These are phyloP conservation scores for Colletotrichum sp. DNA, from an alignment of 2,329 filamentous ascomycete genomes.

Conservation along the genomic window DNA sequence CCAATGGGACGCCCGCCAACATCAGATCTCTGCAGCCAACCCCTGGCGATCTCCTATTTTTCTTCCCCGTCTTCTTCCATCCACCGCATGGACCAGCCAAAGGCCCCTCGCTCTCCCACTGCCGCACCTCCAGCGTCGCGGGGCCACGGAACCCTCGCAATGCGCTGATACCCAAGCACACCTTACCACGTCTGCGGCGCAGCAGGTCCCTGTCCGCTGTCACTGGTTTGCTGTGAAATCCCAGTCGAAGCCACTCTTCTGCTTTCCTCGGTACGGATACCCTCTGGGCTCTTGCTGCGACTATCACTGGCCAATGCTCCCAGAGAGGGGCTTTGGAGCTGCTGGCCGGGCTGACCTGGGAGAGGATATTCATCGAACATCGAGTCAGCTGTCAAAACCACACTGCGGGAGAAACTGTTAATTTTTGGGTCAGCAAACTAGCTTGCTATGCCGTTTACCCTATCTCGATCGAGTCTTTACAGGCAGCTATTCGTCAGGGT, in stretches of 20 bases:
- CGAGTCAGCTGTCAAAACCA: neutral
- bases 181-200: conserved; percentile 2
- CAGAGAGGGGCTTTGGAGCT: neutral
- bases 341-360: neutral
- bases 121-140: neutral
- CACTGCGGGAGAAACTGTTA: neutral
- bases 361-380: neutral
- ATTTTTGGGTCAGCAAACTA: neutral
- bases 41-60: conserved; percentile 5
- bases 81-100: conserved; percentile 12
- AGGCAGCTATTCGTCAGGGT: neutral
- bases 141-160: neutral
- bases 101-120: neutral
- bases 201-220: neutral
- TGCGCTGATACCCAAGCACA: neutral
- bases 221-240: neutral
- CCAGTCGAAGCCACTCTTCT: neutral
- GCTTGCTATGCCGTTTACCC: neutral
- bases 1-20: neutral
- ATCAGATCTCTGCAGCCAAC: conserved; percentile 10
- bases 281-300: neutral
- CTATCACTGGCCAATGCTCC: neutral
- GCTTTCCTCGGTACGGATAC: neutral
- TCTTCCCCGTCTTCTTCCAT: neutral
- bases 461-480: neutral